Base-by-base conservation (phyloP, 108 stramenopile genomes). In the Schizochytrium sp. region DNA sequence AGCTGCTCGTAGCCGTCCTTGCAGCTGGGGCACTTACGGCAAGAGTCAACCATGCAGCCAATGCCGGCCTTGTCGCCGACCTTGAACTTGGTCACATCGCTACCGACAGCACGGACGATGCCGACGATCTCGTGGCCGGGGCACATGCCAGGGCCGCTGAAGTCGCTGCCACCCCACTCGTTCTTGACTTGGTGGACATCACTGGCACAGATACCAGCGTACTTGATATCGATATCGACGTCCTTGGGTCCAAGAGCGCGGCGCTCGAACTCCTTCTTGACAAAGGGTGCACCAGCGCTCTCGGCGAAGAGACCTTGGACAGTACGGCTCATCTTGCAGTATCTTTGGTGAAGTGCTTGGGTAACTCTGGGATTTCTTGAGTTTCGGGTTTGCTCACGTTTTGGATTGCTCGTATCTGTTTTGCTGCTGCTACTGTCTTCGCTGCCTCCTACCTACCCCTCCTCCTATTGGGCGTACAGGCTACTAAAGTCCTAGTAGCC, bases 1-100 rank as follows among this genome's bases (percentile, higher is more conserved):
- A 87, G 57, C 45, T 94, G 72, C 89, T 96, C 93, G 4, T 90
- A 10, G 45, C 94, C 93, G 28, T 59, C 56, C 46, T 90, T 41
- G 87, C 96, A 96, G 19, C 69, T 40, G 41, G 91, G 91, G 89
- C 96, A 96, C 4, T 40, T 58, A 8, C 57, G 56, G 89, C 96
- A 96, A 40, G 92, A 89, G 69, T 94, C 94, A 47, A 92, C 93
- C 87, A 95, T 76, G 90, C 94, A 95, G 46, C 94, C 95, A 3
- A 96, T 92, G 72, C 96, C 95, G 10, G 93, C 95, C 3, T 41
- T 42, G 61, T 96, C 95, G 47, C 96, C 95, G 46, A 94, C 93
- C 57, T 93, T 91, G 87, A 95, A 72, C 57, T 94, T 93, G 44
- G 91, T 92, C 38, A 95, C 95, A 0, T 89, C 49, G 0, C 60